Evolutionary conservation across 306 rosid species (phyloP).

Genomic region (Cucumis hystrix): DNA sequence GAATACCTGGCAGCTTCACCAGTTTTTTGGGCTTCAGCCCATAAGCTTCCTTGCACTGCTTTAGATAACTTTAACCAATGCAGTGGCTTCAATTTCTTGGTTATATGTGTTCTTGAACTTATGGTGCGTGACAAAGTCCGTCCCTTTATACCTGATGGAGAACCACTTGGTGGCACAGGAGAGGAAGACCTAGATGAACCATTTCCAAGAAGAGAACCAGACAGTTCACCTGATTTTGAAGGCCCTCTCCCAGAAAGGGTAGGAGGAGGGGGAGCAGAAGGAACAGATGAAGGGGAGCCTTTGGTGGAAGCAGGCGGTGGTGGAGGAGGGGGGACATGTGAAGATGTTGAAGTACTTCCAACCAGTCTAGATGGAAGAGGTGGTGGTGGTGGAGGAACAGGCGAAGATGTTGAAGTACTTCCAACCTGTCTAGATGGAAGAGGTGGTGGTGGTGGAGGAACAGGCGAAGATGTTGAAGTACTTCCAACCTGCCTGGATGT

Average conservation of each 20-base stretch:
- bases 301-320: slow-evolving; percentile 11
- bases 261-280: slow-evolving; percentile 64
- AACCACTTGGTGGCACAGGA: slow-evolving; percentile 22
- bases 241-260: slow-evolving; percentile 27
- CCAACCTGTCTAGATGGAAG: slow-evolving; percentile 13
- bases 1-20: slow-evolving; percentile 70
- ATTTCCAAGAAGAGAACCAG: slow-evolving; percentile 12
- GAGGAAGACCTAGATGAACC: slow-evolving; percentile 10
- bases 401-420: neutral
- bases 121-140: slow-evolving; percentile 33
- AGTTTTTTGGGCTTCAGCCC: slow-evolving; percentile 84
- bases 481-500: neutral
- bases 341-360: slow-evolving; percentile 1
- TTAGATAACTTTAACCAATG: slow-evolving; percentile 83
- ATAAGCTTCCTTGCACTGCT: slow-evolving; percentile 83
- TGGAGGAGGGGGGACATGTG: slow-evolving; percentile 10
- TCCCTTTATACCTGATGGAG: slow-evolving; percentile 30
- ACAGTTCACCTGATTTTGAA: slow-evolving; percentile 20
- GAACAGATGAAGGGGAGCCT: slow-evolving; percentile 16
- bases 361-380: slow-evolving; percentile 13
- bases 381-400: slow-evolving; percentile 19
- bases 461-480: neutral
- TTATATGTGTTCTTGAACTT: slow-evolving; percentile 28
- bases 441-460: slow-evolving; percentile 19
- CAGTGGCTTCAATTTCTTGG: slow-evolving; percentile 80